Evolutionary conservation across 2,329 filamentous ascomycete genomes (phyloP).

Genomic region (Thelonectria discophora): DNA sequence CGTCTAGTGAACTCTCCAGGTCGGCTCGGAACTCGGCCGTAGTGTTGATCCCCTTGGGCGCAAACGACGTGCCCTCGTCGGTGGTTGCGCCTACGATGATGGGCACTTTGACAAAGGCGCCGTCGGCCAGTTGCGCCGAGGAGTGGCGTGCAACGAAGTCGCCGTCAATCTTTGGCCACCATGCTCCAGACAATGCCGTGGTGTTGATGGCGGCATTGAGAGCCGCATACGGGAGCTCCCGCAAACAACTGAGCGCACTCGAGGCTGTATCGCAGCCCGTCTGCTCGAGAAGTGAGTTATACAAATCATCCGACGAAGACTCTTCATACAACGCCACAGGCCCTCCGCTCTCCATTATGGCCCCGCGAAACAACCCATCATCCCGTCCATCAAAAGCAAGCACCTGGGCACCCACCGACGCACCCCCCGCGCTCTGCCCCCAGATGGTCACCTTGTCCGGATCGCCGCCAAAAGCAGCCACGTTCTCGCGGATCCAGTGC

Average conservation of each 20-base stretch:
- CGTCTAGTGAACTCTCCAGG: neutral
- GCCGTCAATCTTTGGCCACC: constrained; percentile 21
- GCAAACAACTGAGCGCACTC: constrained; percentile 10
- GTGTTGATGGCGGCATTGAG: constrained; percentile 25
- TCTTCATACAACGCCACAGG: constrained; percentile 12
- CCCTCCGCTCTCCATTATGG: constrained; percentile 25
- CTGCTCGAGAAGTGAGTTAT: constrained; percentile 11
- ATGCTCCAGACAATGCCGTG: constrained; percentile 12
- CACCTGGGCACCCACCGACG: constrained; percentile 26
- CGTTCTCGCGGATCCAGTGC: constrained; percentile 59
- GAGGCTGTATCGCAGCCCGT: constrained; percentile 11
- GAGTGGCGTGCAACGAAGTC: constrained; percentile 20
- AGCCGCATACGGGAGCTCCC: constrained; percentile 3
- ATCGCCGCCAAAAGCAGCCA: constrained; percentile 56
- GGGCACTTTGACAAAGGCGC: constrained; percentile 26
- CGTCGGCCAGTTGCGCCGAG: constrained; percentile 14
- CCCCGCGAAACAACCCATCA: constrained; percentile 23
- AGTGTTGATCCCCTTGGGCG: constrained; percentile 21
- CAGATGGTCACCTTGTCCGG: constrained; percentile 56
- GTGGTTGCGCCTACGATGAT: constrained; percentile 23
- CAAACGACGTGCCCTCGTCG: constrained; percentile 28
- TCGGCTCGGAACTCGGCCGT: constrained; percentile 11
- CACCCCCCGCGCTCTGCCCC: constrained; percentile 28
- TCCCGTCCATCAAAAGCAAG: constrained; percentile 27
- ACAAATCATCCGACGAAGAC: constrained; percentile 11